Base-by-base conservation (phyloP, 2,329 filamentous ascomycete genomes). In the Sporothrix brunneoviolacea region DNA sequence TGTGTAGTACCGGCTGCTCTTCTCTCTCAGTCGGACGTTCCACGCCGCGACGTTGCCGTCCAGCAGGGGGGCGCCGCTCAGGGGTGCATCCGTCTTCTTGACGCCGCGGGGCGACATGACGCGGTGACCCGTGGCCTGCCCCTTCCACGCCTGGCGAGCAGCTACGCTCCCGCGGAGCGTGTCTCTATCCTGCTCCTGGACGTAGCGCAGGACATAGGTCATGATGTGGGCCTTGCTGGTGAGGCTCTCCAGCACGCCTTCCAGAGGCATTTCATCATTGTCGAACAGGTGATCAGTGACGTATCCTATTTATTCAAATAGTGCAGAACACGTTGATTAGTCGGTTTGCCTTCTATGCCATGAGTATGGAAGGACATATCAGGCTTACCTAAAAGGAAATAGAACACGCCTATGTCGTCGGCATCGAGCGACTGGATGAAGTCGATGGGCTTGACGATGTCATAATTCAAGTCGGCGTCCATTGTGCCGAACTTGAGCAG, bases 31-130 rank as follows among this genome's bases (percentile, higher is more conserved):
- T 6, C 55, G 54, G 7, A 12, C 18, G n/a, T 3, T 32, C 55
- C 55, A 57, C 13, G 47, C 18, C 10, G 18, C 21, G 3, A 38
- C 6, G 18, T 19, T 38, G 10, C 53, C 55, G 27, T 57, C 55
- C 1, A 35, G 36, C 21, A 57, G 47, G 12, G 36, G 12, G 10
- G 22, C 39, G 8, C 55, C 53, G 8, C 19, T n/a, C 19, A 57
- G 30, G 18, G 54, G 53, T n/a, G 40, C 32, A 3, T 47, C 51
- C 3, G 10, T 28, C 35, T 49, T 46, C 2, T 8, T 8, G 3
- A 28, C 51, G 0, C 24, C 18, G 2, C 18, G 19, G 4, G 28
- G 15, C 7, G 28, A 18, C 7, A 44, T 38, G 21, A 44, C 33
- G 18, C 50, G 47, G 24, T 48, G 40, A 16, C 33, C 38, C 2